Percentiles rank a stretch among this genome's conserved stretches.
phyloP scores from a whole-genome alignment of 2,329 filamentous ascomycete species.

The Rosellinia necatrix region DNA sequence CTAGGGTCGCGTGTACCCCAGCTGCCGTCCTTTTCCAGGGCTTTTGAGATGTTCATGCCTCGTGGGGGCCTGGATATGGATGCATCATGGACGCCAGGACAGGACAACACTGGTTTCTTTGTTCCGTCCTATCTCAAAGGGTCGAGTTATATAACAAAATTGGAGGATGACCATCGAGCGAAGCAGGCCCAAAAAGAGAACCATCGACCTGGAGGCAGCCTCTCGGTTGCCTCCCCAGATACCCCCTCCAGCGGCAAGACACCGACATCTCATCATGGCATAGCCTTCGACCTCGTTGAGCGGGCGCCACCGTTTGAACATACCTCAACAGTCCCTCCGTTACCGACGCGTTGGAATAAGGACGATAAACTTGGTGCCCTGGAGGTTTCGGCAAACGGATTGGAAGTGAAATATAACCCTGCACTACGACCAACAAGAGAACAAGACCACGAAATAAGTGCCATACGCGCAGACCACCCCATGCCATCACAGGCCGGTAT shows the following conservation, averaged over 20 bases:
- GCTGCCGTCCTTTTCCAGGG: conserved; percentile 56
- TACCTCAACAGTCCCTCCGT: conserved; percentile 62
- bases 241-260: conserved; percentile 60
- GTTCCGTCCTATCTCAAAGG: conserved; percentile 81
- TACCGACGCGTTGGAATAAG: conserved; percentile 84
- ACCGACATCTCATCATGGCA: conserved; percentile 69
- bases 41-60: conserved; percentile 55
- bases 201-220: conserved; percentile 45
- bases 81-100: conserved; percentile 36
- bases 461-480: conserved; percentile 79
- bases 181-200: conserved; percentile 58
- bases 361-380: conserved; percentile 74
- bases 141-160: conserved; percentile 76
- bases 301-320: conserved; percentile 66
- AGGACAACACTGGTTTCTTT: conserved; percentile 64
- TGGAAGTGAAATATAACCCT: conserved; percentile 68
- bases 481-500: conserved; percentile 92
- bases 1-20: conserved; percentile 39
- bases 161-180: conserved; percentile 71
- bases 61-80: conserved; percentile 32
- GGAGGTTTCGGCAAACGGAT: conserved; percentile 74
- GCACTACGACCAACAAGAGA: conserved; percentile 51
- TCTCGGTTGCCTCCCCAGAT: conserved; percentile 29
- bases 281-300: conserved; percentile 85
- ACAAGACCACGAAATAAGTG: conserved; percentile 74